phyloP scores from a whole-genome alignment of 305 asterid genomes.

The Fraxinus latifolia region DNA sequence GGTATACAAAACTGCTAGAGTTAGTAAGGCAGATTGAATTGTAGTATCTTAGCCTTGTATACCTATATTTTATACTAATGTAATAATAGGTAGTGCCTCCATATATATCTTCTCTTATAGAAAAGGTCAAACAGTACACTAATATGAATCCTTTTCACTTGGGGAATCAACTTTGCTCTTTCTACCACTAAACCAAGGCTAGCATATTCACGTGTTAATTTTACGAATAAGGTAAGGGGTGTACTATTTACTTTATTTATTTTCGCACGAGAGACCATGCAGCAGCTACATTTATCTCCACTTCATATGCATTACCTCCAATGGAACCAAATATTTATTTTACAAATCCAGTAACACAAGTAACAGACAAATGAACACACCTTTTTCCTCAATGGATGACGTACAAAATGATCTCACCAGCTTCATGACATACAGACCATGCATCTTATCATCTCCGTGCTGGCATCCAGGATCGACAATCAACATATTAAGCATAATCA shows the following conservation, averaged over 20 bases:
- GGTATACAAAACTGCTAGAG: neutral
- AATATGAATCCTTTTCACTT: neutral
- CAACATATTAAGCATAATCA: slow-evolving; percentile 9
- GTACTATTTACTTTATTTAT: neutral
- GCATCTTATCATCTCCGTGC: slow-evolving; percentile 81
- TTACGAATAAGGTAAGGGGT: neutral
- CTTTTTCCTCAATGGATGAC: slow-evolving; percentile 51
- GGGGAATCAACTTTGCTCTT: neutral
- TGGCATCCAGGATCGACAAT: slow-evolving; percentile 34
- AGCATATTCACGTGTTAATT: neutral
- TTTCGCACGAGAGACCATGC: neutral
- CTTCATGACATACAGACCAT: slow-evolving; percentile 76
- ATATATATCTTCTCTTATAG: neutral
- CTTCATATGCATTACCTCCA: neutral
- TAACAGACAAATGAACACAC: slow-evolving; percentile 29
- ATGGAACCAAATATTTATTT: neutral
- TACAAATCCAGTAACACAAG: neutral
- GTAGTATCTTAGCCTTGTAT: neutral
- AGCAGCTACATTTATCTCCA: neutral
- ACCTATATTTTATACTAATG: neutral
- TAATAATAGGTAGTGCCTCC: neutral
- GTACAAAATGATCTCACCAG: slow-evolving; percentile 88
- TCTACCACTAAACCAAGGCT: neutral
- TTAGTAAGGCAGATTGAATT: neutral
- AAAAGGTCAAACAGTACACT: neutral